Evolutionary conservation across 2,329 filamentous ascomycete genomes (phyloP), one percentile per base, ranked within the genome.

Genomic region (Fusarium sp.): DNA sequence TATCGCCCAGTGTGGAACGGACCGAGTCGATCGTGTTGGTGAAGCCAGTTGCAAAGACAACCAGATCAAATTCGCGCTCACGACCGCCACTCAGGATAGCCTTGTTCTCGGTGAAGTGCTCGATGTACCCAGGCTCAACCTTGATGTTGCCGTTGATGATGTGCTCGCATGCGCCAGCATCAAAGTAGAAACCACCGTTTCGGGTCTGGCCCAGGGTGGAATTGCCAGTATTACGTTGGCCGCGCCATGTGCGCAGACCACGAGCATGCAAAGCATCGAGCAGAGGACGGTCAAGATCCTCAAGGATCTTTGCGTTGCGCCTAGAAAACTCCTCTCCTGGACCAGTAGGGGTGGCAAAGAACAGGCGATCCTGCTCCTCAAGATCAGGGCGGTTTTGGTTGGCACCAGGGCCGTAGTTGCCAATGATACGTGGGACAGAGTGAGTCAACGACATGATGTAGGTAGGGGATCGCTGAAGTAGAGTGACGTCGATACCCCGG

Each of bases 341-440:
- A 0, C 90, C 90, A 22, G 80, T 82, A 75, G 59, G 86, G 86
- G 70, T 92, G 89, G 78, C 88, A 89, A 62, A 91, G 79, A 3
- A 85, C 80, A 92, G 4, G 68, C 78, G 18, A 84, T 84, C 70
- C 86, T 82, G 6, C 88, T 74, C 89, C 34, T 86, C 85, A 74
- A 92, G 86, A 2, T 75, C 71, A 0, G 90, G 90, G 18, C 89
- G 78, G 62, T 88, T 87, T 73, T 88, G 62, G 9, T 74, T 40
- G 3, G 50, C 29, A 18, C 67, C 62, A 13, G 73, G 73, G 27
- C 65, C 73, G 64, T 80, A 80, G 47, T 61, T 65, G 34, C 77
- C 79, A 47, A 80, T 69, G 24, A 45, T 45, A 6, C 78, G 76
- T 2, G 79, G 78, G 47, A 81, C 79, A 5, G 73, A 76, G 42